A percentile compares a stretch with the other conserved stretches of the same genome.
Conservation (phyloP, 768 basidiomycete genomes). For the Russula olivacea region DNA sequence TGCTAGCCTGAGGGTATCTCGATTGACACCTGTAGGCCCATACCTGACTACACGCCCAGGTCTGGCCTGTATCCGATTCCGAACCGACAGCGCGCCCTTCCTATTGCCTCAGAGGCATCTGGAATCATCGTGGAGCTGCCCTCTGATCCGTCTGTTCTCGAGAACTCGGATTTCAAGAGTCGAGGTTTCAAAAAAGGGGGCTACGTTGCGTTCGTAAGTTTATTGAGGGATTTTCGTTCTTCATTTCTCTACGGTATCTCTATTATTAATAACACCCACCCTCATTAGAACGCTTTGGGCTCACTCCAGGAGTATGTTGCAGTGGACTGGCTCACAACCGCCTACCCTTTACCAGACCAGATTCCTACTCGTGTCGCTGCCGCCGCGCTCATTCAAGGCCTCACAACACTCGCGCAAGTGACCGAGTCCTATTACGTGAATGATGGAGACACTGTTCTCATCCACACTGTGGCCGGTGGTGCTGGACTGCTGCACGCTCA, state of each 20-base stretch:
- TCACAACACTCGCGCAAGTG: conserved; percentile 73
- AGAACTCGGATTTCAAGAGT: conserved; percentile 56
- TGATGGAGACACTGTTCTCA: conserved; percentile 69
- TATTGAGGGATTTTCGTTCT: not conserved
- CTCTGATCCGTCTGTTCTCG: conserved; percentile 52
- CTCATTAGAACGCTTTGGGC: conserved; percentile 40
- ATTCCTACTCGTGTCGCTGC: conserved; percentile 60
- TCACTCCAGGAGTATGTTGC: conserved; percentile 70
- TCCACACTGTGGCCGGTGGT: conserved; percentile 92
- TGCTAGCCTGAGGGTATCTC: conserved; percentile 16
- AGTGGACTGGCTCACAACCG: conserved; percentile 49
- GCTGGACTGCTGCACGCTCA: conserved; percentile 68
- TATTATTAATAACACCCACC: not conserved
- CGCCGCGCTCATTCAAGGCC: conserved; percentile 62
- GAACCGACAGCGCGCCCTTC: conserved; percentile 49
- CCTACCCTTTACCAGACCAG: conserved; percentile 57
- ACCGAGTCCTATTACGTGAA: conserved; percentile 84
- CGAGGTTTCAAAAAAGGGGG: conserved; percentile 63
- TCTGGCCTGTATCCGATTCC: conserved; percentile 60
- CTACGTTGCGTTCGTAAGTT: conserved; percentile 61
- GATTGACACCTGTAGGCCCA: conserved; percentile 16
- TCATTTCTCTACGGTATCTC: not conserved
- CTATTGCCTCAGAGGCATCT: conserved; percentile 71
- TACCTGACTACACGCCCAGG: conserved; percentile 24
- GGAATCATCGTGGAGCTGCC: conserved; percentile 76